These are phyloP conservation scores for Hypocrella siamensis DNA, from an alignment of 2,329 filamentous ascomycete species.

Conservation along the genomic window DNA sequence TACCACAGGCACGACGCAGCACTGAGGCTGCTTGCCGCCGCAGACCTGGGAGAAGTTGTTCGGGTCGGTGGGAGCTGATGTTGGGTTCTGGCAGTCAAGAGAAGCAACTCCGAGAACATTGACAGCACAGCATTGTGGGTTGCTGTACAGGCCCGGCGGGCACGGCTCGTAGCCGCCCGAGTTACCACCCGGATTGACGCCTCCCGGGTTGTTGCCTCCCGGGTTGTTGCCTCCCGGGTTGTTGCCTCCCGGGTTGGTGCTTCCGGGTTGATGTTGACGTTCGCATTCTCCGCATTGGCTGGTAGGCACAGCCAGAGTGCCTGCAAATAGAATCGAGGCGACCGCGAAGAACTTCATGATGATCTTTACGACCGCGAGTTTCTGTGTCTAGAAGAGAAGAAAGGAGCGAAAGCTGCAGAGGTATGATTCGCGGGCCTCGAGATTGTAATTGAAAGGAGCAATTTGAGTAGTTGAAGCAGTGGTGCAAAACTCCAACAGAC, in stretches of 20 bases:
- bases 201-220: slow-evolving; percentile 2
- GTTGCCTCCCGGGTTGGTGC: slow-evolving; percentile 2
- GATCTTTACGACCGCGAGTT: neutral
- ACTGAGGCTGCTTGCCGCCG: neutral
- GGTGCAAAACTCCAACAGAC: too few relatives aligned
- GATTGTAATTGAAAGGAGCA: too few relatives aligned
- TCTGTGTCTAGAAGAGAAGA: neutral
- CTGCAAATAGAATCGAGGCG: slow-evolving; percentile 5
- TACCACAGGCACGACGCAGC: slow-evolving; percentile 2
- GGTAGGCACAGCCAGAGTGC: slow-evolving; percentile 7
- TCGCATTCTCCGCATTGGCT: slow-evolving; percentile 1
- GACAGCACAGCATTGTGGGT: slow-evolving; percentile 5
- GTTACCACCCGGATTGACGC: slow-evolving; percentile 1
- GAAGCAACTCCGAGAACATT: slow-evolving; percentile 5
- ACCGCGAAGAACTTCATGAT: slow-evolving; percentile 7
- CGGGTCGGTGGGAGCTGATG: neutral
- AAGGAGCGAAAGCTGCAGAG: neutral
- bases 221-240: slow-evolving; percentile 2
- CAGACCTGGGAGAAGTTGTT: neutral
- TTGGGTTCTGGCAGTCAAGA: slow-evolving; percentile 4
- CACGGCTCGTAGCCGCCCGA: slow-evolving; percentile 1
- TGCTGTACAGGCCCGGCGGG: slow-evolving; percentile 3
- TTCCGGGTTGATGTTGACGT: slow-evolving; percentile 1
- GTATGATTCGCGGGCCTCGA: too few relatives aligned
- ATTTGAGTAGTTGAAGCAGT: too few relatives aligned